phyloP scores from a whole-genome alignment of 2,329 filamentous ascomycete genomes.

The Beauveria varroae region DNA sequence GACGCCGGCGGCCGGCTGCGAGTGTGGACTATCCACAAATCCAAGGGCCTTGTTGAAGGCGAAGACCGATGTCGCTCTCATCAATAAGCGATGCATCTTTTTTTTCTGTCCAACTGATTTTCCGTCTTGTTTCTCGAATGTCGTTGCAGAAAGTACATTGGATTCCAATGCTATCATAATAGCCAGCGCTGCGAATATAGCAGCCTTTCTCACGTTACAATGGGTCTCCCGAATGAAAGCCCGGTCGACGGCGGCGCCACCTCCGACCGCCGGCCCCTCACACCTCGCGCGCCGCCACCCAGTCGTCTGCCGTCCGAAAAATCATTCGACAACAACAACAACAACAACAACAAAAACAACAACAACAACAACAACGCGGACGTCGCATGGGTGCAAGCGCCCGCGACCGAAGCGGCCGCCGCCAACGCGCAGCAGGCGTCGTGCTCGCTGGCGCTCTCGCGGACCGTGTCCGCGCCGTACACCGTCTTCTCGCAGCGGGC shows the following conservation, averaged over 20 bases:
- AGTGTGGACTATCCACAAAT: background rate
- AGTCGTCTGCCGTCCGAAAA: background rate
- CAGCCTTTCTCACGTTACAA: background rate
- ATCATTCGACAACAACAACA: background rate
- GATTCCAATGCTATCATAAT: background rate
- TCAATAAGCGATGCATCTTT: background rate
- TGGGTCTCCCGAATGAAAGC: background rate
- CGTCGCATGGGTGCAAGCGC: background rate
- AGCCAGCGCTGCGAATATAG: background rate
- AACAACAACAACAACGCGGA: background rate
- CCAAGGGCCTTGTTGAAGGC: background rate
- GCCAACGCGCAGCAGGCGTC: background rate
- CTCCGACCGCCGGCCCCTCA: background rate
- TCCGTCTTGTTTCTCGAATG: background rate
- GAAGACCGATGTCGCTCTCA: background rate
- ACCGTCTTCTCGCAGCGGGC: slow-evolving; percentile 24
- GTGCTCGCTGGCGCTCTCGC: slow-evolving; percentile 17
- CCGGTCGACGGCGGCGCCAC: background rate
- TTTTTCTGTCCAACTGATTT: background rate
- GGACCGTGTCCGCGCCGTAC: slow-evolving; percentile 21
- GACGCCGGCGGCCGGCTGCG: background rate
- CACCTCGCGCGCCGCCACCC: background rate
- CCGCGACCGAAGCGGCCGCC: background rate
- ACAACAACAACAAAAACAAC: no score
- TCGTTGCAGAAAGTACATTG: background rate